These are phyloP conservation scores for Phytopythium aichiense DNA, from an alignment of 352 stramenopile species.

Conservation along the genomic window DNA sequence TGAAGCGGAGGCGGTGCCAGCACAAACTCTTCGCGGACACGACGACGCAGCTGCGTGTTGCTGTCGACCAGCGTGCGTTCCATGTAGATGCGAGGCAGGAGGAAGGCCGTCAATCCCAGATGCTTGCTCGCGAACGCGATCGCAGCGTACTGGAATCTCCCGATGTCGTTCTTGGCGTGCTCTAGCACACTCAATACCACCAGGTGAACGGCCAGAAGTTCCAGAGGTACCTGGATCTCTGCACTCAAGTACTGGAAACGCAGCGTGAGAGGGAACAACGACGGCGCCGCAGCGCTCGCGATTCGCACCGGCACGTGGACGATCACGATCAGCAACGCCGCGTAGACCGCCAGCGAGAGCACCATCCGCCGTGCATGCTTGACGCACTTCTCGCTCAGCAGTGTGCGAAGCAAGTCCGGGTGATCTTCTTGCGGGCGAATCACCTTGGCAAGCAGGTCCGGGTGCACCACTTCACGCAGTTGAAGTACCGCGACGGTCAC, in stretches of 20 bases:
- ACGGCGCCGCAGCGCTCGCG: slow-evolving; percentile 38
- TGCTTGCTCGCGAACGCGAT: slow-evolving; percentile 53
- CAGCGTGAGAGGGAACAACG: slow-evolving; percentile 71
- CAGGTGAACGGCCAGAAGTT: slow-evolving; percentile 95
- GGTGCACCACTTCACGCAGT: slow-evolving; percentile 93
- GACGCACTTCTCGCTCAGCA: slow-evolving; percentile 91
- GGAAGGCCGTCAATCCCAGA: slow-evolving; percentile 63
- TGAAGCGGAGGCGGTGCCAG: slow-evolving; percentile 70
- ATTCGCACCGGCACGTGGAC: slow-evolving; percentile 84
- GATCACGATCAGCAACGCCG: slow-evolving; percentile 78
- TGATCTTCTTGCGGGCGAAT: slow-evolving; percentile 96
- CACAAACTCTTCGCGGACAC: slow-evolving; percentile 19
- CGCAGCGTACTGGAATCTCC: slow-evolving; percentile 62
- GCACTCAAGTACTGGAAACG: slow-evolving; percentile 92
- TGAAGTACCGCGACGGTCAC: slow-evolving; percentile 96
- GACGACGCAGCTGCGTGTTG: background rate
- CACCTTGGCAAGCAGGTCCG: slow-evolving; percentile 85
- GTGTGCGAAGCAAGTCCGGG: slow-evolving; percentile 92
- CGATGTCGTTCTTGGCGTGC: slow-evolving; percentile 84
- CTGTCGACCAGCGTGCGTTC: slow-evolving; percentile 20
- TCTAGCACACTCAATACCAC: slow-evolving; percentile 94
- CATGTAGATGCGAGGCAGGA: slow-evolving; percentile 56
- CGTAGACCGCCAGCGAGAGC: slow-evolving; percentile 91
- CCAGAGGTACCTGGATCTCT: slow-evolving; percentile 94
- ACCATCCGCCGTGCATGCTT: slow-evolving; percentile 95